Evolutionary conservation across 1,139 yeast species (phyloP), one percentile per base, ranked within the genome.

Genomic region (Zygosaccharomyces sapae): DNA sequence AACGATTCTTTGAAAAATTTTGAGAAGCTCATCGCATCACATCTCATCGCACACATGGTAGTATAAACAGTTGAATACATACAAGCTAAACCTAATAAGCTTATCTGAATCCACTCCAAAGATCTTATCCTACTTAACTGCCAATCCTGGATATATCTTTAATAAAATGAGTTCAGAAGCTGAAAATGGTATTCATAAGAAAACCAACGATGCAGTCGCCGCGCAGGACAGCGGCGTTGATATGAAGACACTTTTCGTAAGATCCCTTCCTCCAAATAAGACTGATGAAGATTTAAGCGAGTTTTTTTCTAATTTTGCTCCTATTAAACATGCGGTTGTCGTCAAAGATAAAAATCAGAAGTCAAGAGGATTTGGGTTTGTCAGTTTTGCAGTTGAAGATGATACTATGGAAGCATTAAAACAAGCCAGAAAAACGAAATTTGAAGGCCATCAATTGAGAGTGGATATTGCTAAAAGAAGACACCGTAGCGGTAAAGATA

Each of bases 311-410:
- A 88, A 88, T 55, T 84, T 89, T 67, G 94, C 88, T 1, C 98
- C 98, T 3, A 95, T 92, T 10, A 89, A 85, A 68, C 98, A 92
- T 68, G 96, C 97, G 3, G 94, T 89, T 43, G 79, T 92, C 43
- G 98, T 94, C 20, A 85, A 76, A 41, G 96, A 92, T 64, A 72
- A 75, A 10, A 80, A 84, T 41, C 79, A 85, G 31, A 66, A 70
- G 34, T 86, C 96, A 4, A 78, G 94, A 67, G 97, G 98, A 1
- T 94, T 89, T 68, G 99, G 98, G 5, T 94, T 94, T 67, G 98
- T 89, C 13, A 84, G 95, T 41, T 92, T 94, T 66, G 80, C 87
- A 2, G 71, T 79, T 50, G 90, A 87, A 53, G 96, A 87, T 43
- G 98, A 94, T 65, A 86, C 97, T 0, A 67, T 78, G 40, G 72